These are phyloP conservation scores for Fragilaria crotonensis DNA, from an alignment of 108 stramenopile genomes.

Conservation along the genomic window DNA sequence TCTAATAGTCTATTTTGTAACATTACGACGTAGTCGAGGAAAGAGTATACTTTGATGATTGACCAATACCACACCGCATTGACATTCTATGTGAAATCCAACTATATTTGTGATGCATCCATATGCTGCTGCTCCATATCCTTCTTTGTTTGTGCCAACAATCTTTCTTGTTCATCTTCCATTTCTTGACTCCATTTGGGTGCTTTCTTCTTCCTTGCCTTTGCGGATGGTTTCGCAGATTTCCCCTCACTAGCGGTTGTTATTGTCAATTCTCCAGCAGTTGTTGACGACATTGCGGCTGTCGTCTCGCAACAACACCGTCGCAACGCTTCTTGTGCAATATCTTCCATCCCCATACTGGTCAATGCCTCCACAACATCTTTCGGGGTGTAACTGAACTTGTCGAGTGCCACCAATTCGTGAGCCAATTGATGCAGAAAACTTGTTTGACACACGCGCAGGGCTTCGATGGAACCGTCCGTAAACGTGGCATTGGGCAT, in stretches of 20 bases:
- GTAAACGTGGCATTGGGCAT: not conserved
- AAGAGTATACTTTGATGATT: too few species aligned
- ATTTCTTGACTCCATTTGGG: slow-evolving; percentile 1
- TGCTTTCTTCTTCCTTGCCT: not conserved
- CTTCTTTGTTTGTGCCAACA: not conserved
- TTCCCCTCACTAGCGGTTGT: too few species aligned
- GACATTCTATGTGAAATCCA: too few species aligned
- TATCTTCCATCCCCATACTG: not conserved
- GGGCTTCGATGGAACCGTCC: not conserved
- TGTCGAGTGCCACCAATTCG: not conserved
- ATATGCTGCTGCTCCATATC: not conserved
- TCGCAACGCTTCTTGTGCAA: not conserved
- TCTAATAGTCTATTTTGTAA: too few species aligned
- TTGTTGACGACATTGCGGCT: too few species aligned
- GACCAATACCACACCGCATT: too few species aligned
- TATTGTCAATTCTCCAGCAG: too few species aligned
- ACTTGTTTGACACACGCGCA: not conserved
- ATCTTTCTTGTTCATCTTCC: slow-evolving; percentile 3
- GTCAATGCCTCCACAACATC: not conserved
- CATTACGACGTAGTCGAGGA: too few species aligned
- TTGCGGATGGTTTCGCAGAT: not conserved
- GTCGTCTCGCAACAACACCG: not conserved
- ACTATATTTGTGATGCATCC: too few species aligned
- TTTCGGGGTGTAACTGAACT: not conserved
- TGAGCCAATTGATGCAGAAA: not conserved